A percentile compares a stretch with the other conserved stretches of the same genome.
Evolutionary conservation across 352 stramenopile species (phyloP).

Genomic region (Phytopythium vexans): DNA sequence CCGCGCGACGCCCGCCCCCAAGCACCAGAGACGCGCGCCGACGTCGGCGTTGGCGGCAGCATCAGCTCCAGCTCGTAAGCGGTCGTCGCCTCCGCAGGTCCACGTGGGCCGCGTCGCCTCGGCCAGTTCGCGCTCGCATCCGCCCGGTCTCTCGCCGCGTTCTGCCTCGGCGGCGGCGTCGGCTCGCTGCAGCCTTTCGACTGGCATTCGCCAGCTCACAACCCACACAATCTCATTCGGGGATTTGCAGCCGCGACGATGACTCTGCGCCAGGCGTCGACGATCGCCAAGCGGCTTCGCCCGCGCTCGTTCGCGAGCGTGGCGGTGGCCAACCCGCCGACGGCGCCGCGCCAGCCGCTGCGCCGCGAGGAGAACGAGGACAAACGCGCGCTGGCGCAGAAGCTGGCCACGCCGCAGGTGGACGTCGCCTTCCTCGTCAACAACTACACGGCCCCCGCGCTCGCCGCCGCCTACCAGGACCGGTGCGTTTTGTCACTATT

Average conservation of each 20-base stretch:
- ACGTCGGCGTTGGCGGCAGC: neutral
- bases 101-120: too few species aligned
- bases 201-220: too few species aligned
- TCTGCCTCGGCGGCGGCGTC: too few species aligned
- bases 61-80: neutral
- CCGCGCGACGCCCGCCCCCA: neutral
- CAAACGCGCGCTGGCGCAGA: slow-evolving; percentile 44
- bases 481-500: slow-evolving; percentile 42
- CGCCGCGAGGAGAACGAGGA: slow-evolving; percentile 4
- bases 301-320: too few species aligned
- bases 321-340: neutral
- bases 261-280: too few species aligned
- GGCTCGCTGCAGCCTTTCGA: too few species aligned
- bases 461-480: slow-evolving; percentile 95
- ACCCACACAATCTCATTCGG: too few species aligned
- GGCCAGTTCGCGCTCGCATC: too few species aligned
- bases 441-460: slow-evolving; percentile 95
- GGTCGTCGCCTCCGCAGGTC: neutral
- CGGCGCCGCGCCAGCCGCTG: neutral
- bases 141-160: too few species aligned
- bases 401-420: slow-evolving; percentile 68
- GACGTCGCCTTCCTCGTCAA: slow-evolving; percentile 89
- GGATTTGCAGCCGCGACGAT: too few species aligned
- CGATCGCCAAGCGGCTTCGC: too few species aligned
- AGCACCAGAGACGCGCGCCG: slow-evolving; percentile 7